Evolutionary conservation across 2,329 filamentous ascomycete genomes (phyloP), one percentile per base, ranked within the genome.

Genomic region (Colletotrichum australisinense): DNA sequence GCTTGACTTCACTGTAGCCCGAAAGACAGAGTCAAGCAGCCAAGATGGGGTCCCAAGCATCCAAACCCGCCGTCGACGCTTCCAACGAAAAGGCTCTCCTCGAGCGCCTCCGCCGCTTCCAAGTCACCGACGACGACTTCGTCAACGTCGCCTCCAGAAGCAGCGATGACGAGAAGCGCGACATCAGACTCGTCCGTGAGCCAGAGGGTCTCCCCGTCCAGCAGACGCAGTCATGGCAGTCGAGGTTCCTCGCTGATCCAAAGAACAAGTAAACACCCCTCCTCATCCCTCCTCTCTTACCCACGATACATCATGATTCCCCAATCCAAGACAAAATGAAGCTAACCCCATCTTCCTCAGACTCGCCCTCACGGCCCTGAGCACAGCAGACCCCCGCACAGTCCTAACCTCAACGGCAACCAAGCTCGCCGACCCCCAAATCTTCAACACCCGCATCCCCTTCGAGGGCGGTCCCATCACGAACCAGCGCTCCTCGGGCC

Each of bases 361-460:
- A 74, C 91, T 97, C 16, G 94, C 94, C 5, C 88, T 97, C 42
- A 91, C 92, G 1, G 93, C 93, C 2, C 86, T 97, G 63, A 92
- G 90, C 79, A 87, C 89, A 11, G 91, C 92, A 75, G 88, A 94
- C 74, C 92, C 93, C 7, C 88, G 88, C 70, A 83, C 89, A 12
- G 87, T 95, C 57, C 88, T 97, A 56, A 88, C 89, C 67, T 93
- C 91, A 53, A 89, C 89, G 9, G 84, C 90, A 0, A 86, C 92
- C 32, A 84, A 89, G 67, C 89, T 94, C 73, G 83, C 88, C 53
- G 93, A 97, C 80, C 92, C 91, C 67, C 95, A 97, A 69, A 88
- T 93, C 74, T 97, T 95, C 90, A 97, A 95, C 79, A 84, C 95
- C 81, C 91, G 91, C 81, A 95, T 97, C 73, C 93, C 94, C 0